Base-by-base conservation (phyloP, 2,329 filamentous ascomycete species). In the Pseudophaeomoniella oleicola region DNA sequence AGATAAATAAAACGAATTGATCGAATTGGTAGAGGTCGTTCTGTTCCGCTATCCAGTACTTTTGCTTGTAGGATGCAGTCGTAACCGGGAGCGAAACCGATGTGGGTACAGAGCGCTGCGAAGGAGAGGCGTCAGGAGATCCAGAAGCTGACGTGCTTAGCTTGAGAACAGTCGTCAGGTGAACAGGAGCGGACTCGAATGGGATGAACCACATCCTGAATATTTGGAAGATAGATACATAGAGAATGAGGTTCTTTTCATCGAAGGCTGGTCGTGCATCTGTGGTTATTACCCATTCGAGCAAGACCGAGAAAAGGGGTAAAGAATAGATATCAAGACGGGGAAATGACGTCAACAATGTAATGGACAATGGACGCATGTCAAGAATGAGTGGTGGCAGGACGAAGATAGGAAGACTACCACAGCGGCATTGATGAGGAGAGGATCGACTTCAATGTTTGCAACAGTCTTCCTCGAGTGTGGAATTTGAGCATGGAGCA, bases 1-100 rank as follows among this genome's bases (percentile, higher is more conserved):
- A 49, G 13, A 87, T 47, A 50, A 92, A 90, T 47, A 78, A 78
- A 42, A 88, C 62, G 43, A 78, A 78, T 46, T 93, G 79, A 34
- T 75, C 78, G 1, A 75, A 66, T 49, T 88, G 82, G 50, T 93
- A 93, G 5, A 87, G 59, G 51, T 94, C 85, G 45, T 92, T 77
- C 53, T 94, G 86, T 13, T 66, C 70, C 4, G 65, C 56, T 43
- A 93, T 87, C 52, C 78, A 81, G 59, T 86, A 90, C 13, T 34
- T 39, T 37, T 22, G 50, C 44, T 5, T 51, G 48, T 16, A 48
- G 49, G 2, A 54, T 48, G 16, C 44, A 37, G 12, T 39, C 34
- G 16, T 17, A 14, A 44, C 32, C 9, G 32, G 18, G 16, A 16
- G 16, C 41, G 37, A 36, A 45, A 16, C 46, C 54, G 16, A 56